Conservation (phyloP, 257 asterid genomes). For the Solanum ossicruentum region DNA sequence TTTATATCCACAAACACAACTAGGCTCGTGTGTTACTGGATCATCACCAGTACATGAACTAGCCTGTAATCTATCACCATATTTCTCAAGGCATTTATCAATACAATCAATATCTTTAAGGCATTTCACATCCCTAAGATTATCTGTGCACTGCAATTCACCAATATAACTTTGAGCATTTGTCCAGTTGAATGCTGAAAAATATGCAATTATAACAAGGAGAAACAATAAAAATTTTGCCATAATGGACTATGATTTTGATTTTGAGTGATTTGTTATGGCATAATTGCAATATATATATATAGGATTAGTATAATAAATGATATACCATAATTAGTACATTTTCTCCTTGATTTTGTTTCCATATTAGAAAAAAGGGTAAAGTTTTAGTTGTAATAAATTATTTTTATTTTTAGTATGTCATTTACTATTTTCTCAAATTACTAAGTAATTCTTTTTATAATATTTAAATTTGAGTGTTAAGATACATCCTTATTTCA, state of each 20-base stretch:
- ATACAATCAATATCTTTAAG: too few species aligned
- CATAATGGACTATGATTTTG: not conserved
- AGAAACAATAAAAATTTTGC: not conserved
- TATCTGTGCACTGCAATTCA: not conserved
- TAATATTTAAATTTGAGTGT: too few species aligned
- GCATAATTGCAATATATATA: not conserved
- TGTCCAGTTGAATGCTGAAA: not conserved
- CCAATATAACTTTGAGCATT: too few species aligned
- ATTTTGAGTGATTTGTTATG: not conserved
- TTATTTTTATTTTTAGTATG: too few species aligned
- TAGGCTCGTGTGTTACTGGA: not conserved
- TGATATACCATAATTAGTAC: not conserved
- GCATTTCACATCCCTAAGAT: not conserved
- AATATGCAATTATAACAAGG: not conserved
- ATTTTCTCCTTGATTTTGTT: too few species aligned
- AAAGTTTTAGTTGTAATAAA: too few species aligned
- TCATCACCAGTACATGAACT: too few species aligned
- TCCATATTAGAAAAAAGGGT: too few species aligned
- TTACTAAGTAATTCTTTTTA: too few species aligned
- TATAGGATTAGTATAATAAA: not conserved
- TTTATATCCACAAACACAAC: not conserved
- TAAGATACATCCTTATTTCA: too few species aligned
- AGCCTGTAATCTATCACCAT: too few species aligned
- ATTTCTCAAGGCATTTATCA: not conserved
- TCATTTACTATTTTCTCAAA: too few species aligned